Conservation (phyloP, 176 grass and related monocot species). For the Hordeum marinum region DNA sequence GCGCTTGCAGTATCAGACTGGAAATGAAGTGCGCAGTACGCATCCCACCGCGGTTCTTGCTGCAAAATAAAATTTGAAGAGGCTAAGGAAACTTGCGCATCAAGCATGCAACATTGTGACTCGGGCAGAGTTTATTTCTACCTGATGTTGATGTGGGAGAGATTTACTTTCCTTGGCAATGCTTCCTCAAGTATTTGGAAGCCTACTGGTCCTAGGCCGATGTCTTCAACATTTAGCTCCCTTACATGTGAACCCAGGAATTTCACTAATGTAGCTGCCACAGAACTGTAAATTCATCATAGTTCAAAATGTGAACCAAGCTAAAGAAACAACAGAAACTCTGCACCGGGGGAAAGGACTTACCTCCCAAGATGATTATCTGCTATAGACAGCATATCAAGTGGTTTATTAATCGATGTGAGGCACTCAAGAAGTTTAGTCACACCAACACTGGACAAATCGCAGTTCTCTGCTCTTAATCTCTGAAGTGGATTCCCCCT, state of each 20-base stretch:
- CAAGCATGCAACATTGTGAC: not conserved
- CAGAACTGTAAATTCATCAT: slow-evolving; percentile 34
- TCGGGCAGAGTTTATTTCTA: not conserved
- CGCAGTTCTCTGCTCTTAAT: slow-evolving; percentile 66
- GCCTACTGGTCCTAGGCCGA: slow-evolving; percentile 47
- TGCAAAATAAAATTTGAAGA: slow-evolving; percentile 18
- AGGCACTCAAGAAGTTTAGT: slow-evolving; percentile 69
- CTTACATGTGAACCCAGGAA: slow-evolving; percentile 55
- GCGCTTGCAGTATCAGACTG: slow-evolving; percentile 39
- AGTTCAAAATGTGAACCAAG: not conserved
- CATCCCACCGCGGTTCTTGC: slow-evolving; percentile 54
- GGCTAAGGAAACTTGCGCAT: not conserved
- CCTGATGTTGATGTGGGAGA: slow-evolving; percentile 67
- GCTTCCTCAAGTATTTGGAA: slow-evolving; percentile 56
- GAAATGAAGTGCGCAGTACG: slow-evolving; percentile 37
- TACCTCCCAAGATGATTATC: slow-evolving; percentile 81
- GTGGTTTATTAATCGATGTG: slow-evolving; percentile 38
- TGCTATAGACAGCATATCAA: slow-evolving; percentile 67
- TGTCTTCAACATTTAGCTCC: slow-evolving; percentile 56
- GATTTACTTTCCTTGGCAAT: slow-evolving; percentile 36
- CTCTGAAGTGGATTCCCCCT: slow-evolving; percentile 58
- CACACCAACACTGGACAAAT: slow-evolving; percentile 50
- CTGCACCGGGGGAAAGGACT: slow-evolving; percentile 6
- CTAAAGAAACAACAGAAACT: not conserved
- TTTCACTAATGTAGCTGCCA: slow-evolving; percentile 50